Conservation (phyloP, 495 filamentous ascomycete species). For the Aspergillus nidulans region DNA sequence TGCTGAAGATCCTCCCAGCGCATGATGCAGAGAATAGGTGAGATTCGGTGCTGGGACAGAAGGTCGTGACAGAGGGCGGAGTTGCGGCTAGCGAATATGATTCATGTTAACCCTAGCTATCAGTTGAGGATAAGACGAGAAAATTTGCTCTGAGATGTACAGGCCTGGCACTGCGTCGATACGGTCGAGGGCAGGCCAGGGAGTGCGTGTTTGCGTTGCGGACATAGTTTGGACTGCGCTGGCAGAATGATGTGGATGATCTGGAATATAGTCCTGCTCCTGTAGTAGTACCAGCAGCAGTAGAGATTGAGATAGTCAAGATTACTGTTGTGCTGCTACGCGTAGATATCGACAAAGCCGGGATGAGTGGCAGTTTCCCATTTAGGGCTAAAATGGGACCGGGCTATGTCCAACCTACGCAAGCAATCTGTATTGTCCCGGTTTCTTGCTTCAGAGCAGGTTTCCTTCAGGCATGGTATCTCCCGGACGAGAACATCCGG, state of each 20-base stretch:
- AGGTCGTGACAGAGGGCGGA: neutral
- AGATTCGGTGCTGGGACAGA: neutral
- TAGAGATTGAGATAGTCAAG: neutral
- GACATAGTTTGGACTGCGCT: neutral
- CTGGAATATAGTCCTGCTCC: too few species aligned
- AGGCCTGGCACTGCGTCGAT: neutral
- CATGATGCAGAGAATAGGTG: constrained; percentile 1
- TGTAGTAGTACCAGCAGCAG: too few species aligned
- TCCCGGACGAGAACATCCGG: too few species aligned
- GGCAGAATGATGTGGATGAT: too few species aligned
- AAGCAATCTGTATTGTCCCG: too few species aligned
- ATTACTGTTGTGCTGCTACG: neutral
- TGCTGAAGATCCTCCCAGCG: neutral
- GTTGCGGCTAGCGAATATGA: neutral
- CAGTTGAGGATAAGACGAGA: neutral
- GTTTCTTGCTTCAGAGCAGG: too few species aligned
- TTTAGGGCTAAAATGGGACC: neutral
- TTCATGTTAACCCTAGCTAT: too few species aligned
- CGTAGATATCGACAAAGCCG: neutral
- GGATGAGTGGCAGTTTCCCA: neutral
- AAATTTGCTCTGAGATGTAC: constrained; percentile 5
- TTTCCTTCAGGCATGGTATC: too few species aligned
- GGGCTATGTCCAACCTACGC: too few species aligned
- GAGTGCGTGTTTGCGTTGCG: too few species aligned
- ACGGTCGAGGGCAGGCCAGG: neutral